These are phyloP conservation scores for Eragrostis tef DNA, from an alignment of 202 grass and related monocot species.

Conservation along the genomic window DNA sequence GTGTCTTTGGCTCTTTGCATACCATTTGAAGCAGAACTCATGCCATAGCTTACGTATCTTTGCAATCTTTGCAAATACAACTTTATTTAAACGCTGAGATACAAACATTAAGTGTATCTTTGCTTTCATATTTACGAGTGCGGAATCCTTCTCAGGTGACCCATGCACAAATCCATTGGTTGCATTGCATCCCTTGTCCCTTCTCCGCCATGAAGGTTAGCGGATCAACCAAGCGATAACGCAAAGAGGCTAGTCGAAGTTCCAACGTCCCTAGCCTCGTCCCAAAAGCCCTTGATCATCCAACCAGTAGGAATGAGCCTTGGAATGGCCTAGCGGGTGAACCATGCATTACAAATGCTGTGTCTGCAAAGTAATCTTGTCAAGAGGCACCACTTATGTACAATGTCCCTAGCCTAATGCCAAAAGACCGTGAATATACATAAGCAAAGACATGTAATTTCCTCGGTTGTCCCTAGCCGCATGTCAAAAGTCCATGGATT, in stretches of 20 bases:
- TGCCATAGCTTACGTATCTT: neutral
- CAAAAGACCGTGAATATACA: neutral
- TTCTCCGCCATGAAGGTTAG: neutral
- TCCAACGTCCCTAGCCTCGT: neutral
- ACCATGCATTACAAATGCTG: neutral
- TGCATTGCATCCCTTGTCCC: neutral
- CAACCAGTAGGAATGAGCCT: neutral
- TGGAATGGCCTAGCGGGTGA: neutral
- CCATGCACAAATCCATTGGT: neutral
- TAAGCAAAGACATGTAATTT: neutral
- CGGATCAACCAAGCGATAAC: neutral
- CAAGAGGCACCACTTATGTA: neutral
- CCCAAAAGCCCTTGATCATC: slow-evolving; percentile 14
- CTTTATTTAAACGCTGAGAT: neutral
- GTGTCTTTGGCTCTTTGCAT: too few relatives aligned
- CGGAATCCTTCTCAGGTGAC: neutral
- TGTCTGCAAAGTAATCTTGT: neutral
- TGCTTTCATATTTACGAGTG: too few relatives aligned
- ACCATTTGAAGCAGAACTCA: too few relatives aligned
- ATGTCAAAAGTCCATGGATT: slow-evolving; percentile 1
- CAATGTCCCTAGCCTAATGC: neutral
- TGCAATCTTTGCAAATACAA: neutral
- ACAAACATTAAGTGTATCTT: too few relatives aligned
- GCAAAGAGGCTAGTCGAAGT: neutral
- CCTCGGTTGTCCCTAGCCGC: neutral